A percentile compares a stretch with the other conserved stretches of the same genome.
Evolutionary conservation across 352 stramenopile genomes (phyloP).

Genomic region (Pythium vanterpoolii): DNA sequence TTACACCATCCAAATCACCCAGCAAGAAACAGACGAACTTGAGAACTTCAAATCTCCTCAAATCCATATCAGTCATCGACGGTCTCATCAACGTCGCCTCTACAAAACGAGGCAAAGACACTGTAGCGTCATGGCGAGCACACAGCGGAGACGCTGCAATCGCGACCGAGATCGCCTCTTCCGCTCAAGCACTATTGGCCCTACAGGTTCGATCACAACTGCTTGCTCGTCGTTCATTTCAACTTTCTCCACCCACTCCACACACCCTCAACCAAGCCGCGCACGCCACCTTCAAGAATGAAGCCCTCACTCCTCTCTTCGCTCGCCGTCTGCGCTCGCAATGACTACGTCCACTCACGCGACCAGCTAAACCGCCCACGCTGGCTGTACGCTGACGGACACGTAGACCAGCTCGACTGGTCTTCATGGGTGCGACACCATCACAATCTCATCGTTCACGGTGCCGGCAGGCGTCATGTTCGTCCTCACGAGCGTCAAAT

Average conservation of each 20-base stretch:
- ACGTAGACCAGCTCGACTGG: constrained; percentile 31
- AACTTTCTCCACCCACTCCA: background rate
- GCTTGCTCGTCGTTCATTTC: background rate
- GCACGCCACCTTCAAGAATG: background rate
- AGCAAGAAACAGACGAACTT: too few species aligned
- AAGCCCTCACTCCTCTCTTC: background rate
- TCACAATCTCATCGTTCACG: constrained; percentile 23
- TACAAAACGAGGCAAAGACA: too few species aligned
- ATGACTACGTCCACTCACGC: background rate
- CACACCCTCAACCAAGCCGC: background rate
- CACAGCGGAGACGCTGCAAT: too few species aligned
- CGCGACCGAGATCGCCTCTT: too few species aligned
- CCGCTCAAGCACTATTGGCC: too few species aligned
- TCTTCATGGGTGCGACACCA: constrained; percentile 23
- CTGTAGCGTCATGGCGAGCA: too few species aligned
- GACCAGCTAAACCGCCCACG: background rate
- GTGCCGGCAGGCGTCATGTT: constrained; percentile 33
- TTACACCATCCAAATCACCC: too few species aligned
- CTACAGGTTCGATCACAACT: too few species aligned
- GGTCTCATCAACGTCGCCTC: too few species aligned
- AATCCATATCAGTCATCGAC: too few species aligned
- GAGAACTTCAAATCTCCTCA: too few species aligned
- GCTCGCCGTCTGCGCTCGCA: background rate
- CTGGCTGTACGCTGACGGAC: constrained; percentile 28
- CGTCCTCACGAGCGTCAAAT: constrained; percentile 25